A percentile compares a stretch with the other conserved stretches of the same genome.
Evolutionary conservation across 495 filamentous ascomycete genomes (phyloP).

Genomic region (Tuber indicum): DNA sequence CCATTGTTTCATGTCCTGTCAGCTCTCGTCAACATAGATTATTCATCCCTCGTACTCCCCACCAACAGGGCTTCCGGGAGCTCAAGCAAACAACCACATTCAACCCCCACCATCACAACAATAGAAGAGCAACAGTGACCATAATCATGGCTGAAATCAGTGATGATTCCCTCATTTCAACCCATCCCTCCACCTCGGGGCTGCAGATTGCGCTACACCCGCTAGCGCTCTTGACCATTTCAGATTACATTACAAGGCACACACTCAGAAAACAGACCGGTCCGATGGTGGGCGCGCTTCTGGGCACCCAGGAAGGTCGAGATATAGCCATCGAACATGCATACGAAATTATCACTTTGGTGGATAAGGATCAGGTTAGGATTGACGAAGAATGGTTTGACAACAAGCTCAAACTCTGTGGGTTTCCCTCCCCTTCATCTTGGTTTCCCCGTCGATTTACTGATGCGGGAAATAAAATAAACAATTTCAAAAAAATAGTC

Average conservation of each 20-base stretch:
- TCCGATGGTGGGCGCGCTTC: conserved; percentile 74
- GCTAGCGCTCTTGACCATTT: conserved; percentile 89
- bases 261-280: conserved; percentile 65
- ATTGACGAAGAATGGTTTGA: conserved; percentile 68
- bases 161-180: conserved; percentile 52
- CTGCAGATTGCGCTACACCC: conserved; percentile 84
- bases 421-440: conserved; percentile 34
- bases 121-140: not conserved
- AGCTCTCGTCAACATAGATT: not conserved
- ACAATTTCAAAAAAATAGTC: conserved; percentile 48
- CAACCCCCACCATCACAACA: not conserved
- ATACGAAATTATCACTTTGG: conserved; percentile 65
- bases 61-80: conserved; percentile 2
- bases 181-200: conserved; percentile 62
- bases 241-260: conserved; percentile 90
- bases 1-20: not conserved
- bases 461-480: not conserved
- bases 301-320: conserved; percentile 85
- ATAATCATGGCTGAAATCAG: not conserved
- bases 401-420: conserved; percentile 76
- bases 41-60: not conserved
- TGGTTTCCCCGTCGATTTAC: not conserved
- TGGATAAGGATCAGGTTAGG: conserved; percentile 47
- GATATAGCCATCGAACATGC: conserved; percentile 87
- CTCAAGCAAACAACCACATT: not conserved